Evolutionary conservation across 129 eudicot species (phyloP).

Genomic region (Centrapalus pauciflorus): DNA sequence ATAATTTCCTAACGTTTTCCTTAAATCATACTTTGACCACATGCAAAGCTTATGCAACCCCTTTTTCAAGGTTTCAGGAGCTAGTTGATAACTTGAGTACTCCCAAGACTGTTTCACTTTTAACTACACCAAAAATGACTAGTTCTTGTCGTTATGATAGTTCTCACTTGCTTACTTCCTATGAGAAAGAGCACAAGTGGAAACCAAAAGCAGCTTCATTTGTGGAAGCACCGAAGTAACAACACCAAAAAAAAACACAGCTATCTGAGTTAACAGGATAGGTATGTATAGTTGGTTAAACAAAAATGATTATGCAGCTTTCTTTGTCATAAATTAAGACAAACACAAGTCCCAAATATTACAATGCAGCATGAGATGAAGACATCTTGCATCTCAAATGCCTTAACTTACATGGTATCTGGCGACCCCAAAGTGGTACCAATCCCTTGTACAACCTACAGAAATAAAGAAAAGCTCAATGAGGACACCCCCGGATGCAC

Average conservation of each 20-base stretch:
- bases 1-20: background rate
- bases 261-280: background rate
- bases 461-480: background rate
- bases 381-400: background rate
- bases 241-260: background rate
- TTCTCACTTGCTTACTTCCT: background rate
- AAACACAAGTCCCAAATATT: background rate
- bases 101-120: background rate
- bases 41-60: background rate
- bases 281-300: background rate
- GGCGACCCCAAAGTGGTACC: constrained; percentile 96
- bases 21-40: background rate
- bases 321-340: background rate
- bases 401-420: constrained; percentile 79
- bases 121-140: background rate
- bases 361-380: background rate
- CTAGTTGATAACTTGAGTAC: background rate
- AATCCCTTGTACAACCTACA: constrained; percentile 83
- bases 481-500: background rate
- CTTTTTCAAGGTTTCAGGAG: background rate
- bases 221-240: background rate
- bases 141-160: background rate
- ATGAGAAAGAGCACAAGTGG: background rate
- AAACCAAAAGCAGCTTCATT: background rate
- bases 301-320: background rate